Base-by-base conservation (phyloP, 192 early-diverging fungal genomes). In the Mortierella alpina region DNA sequence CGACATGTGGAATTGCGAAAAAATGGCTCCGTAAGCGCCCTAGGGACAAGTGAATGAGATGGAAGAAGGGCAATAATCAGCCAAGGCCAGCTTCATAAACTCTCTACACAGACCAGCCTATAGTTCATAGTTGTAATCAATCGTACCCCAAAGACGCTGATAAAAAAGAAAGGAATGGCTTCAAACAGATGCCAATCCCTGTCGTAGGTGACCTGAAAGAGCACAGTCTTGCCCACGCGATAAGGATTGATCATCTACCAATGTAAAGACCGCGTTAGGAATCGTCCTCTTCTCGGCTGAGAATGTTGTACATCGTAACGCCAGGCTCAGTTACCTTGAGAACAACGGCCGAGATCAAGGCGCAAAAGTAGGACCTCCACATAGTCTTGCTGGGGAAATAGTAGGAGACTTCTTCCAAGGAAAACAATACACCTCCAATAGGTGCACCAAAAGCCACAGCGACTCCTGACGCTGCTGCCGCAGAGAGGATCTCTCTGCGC, bases 401-500 rank as follows among this genome's bases (percentile, higher is more conserved):
- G 70, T 96, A 97, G 39, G 91, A 93, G 39, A 97, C 93, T 71
- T 97, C 95, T 72, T 99, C 97, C 12, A 99, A 85, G 39, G 94
- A 95, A 74, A 98, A 97, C 48, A 98, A 77, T 14, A 98, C 96
- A 9, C 96, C 97, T 20, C 97, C 97, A 56, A 99, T 96, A 0
- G 97, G 97, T 3, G 97, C 95, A 31, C 96, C 97, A 84, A 99
- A 99, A 6, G 97, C 97, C 46, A 96, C 94, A 31, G 95, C 92
- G 15, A 99, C 93, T 53, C 97, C 97, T 3, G 97, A 93, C 10
- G 96, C 97, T 6, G 96, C 91, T 1, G 96, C 90, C 18, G 96
- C 97, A 3, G 96, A 97, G 63, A 99, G 82, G 57, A 98, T 95
- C 81, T 99, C 97, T 63, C 97, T 90, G 40, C 93, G 92, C 68